Percentiles rank a stretch among this genome's conserved stretches.
Conservation (phyloP, 352 stramenopile genomes). For the Salisapilia sapeloensis region DNA sequence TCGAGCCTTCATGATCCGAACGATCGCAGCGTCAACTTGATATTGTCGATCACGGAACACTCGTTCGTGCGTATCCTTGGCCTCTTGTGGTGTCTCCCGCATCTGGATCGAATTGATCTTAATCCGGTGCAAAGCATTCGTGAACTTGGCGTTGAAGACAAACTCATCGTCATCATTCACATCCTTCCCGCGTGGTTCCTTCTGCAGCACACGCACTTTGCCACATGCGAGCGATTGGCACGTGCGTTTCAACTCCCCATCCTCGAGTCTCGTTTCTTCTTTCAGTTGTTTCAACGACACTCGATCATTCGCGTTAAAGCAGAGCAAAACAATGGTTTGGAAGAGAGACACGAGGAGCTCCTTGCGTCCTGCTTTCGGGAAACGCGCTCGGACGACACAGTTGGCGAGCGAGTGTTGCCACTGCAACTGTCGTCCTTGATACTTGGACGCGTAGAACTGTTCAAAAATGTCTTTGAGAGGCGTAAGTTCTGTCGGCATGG, state of each 20-base stretch:
- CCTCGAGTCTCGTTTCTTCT: conserved; percentile 77
- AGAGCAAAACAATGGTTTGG: conserved; percentile 76
- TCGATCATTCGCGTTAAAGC: conserved; percentile 49
- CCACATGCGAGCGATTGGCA: conserved; percentile 81
- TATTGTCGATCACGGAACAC: conserved; percentile 90
- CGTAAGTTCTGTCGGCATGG: conserved; percentile 36
- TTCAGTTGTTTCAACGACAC: conserved; percentile 79
- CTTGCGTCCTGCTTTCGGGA: conserved; percentile 58
- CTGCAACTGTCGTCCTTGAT: conserved; percentile 75
- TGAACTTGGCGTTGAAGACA: conserved; percentile 74
- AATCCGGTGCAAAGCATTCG: conserved; percentile 80
- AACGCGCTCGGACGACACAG: conserved; percentile 77
- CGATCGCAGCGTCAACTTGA: conserved; percentile 91
- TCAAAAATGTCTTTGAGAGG: conserved; percentile 75
- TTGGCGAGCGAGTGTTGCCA: conserved; percentile 85
- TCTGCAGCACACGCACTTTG: conserved; percentile 81
- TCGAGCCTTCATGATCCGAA: conserved; percentile 99
- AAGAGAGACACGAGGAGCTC: conserved; percentile 79
- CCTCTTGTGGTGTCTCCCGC: conserved; percentile 89
- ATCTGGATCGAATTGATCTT: conserved; percentile 93
- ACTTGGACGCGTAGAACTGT: conserved; percentile 80
- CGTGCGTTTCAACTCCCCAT: conserved; percentile 78
- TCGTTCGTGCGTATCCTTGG: conserved; percentile 86
- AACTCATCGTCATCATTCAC: conserved; percentile 77
- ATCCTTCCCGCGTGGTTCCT: conserved; percentile 76